These are phyloP conservation scores for Corylus americana DNA, from an alignment of 306 rosid genomes.

Conservation along the genomic window DNA sequence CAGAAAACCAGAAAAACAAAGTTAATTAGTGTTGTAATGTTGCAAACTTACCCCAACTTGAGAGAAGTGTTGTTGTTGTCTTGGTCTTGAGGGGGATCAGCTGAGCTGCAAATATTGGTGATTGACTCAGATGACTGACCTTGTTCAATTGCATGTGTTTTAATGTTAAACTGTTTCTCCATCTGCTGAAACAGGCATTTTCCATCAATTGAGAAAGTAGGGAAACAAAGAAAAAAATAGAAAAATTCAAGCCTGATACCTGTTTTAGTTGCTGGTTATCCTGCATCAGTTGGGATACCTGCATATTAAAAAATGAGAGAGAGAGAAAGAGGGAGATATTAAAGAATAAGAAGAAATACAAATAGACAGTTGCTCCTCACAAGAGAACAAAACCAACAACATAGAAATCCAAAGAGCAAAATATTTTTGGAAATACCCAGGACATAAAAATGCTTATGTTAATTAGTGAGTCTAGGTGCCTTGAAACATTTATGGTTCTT, in stretches of 20 bases:
- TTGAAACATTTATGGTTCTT: too few relatives aligned
- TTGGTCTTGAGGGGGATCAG: conserved; percentile 14
- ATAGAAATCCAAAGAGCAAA: too few relatives aligned
- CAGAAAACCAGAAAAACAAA: background rate
- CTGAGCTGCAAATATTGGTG: conserved; percentile 25
- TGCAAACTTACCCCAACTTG: conserved; percentile 43
- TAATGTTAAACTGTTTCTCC: background rate
- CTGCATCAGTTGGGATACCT: conserved; percentile 31
- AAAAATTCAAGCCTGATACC: conserved; percentile 15
- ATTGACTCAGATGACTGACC: conserved; percentile 34
- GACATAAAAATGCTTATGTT: too few relatives aligned
- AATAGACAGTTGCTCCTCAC: too few relatives aligned
- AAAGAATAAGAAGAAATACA: too few relatives aligned
- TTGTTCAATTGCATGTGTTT: conserved; percentile 23
- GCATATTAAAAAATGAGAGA: background rate
- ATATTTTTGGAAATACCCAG: too few relatives aligned
- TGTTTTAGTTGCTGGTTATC: conserved; percentile 37
- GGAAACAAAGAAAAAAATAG: background rate
- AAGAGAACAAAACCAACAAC: too few relatives aligned
- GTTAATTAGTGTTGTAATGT: background rate
- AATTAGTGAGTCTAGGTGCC: too few relatives aligned
- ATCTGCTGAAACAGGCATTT: conserved; percentile 6
- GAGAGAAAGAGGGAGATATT: background rate
- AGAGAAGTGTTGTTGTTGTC: conserved; percentile 43
- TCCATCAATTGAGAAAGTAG: background rate